Conservation (phyloP, 1,284 basidiomycete genomes). For the Mrakiaceae sp. region DNA sequence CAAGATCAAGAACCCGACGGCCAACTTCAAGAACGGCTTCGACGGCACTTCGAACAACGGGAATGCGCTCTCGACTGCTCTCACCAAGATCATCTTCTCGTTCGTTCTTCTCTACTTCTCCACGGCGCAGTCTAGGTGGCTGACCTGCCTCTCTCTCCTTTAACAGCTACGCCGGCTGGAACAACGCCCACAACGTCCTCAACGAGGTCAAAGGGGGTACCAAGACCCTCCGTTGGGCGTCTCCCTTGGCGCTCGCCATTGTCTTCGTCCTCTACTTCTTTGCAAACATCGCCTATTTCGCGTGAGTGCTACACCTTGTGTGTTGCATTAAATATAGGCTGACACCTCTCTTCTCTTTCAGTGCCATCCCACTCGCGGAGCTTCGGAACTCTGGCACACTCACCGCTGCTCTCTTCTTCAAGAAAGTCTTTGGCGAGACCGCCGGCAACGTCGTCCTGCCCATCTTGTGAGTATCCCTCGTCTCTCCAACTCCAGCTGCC, state of each 20-base stretch:
- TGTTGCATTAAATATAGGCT: not conserved
- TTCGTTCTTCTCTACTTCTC: constrained; percentile 24
- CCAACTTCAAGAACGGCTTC: constrained; percentile 44
- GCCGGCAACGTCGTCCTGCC: constrained; percentile 30
- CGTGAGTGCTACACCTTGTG: not conserved
- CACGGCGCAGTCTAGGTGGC: not conserved
- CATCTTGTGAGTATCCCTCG: constrained; percentile 18
- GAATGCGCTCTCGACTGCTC: constrained; percentile 40
- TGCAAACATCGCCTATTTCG: constrained; percentile 32
- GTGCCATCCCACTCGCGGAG: constrained; percentile 32
- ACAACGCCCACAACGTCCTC: constrained; percentile 40
- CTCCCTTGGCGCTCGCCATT: constrained; percentile 22
- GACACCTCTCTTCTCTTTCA: not conserved
- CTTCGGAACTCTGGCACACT: constrained; percentile 28
- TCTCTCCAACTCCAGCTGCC: constrained; percentile 29
- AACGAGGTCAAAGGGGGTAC: constrained; percentile 37
- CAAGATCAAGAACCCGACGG: constrained; percentile 38
- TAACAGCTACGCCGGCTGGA: constrained; percentile 32
- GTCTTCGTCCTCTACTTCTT: constrained; percentile 28
- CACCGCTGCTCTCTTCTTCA: constrained; percentile 32
- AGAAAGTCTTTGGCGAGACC: constrained; percentile 31
- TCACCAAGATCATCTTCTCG: constrained; percentile 41
- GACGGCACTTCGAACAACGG: constrained; percentile 36
- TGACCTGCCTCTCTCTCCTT: not conserved
- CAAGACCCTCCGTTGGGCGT: constrained; percentile 25